Evolutionary conservation across 2,329 filamentous ascomycete genomes (phyloP).

Genomic region (Colletotrichum shisoi): DNA sequence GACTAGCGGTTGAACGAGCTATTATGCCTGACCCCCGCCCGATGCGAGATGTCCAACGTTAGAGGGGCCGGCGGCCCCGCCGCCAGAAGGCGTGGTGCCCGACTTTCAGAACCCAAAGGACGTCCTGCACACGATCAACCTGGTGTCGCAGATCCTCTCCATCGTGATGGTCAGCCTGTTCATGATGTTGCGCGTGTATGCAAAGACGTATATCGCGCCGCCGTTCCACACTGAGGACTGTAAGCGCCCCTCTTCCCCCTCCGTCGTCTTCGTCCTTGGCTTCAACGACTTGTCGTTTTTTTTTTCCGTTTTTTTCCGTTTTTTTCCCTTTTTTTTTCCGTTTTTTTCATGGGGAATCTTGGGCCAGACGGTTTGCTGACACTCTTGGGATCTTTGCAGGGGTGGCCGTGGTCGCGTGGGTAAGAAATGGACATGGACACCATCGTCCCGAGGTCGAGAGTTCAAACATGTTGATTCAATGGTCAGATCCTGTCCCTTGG

Average conservation of each 20-base stretch:
- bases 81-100: slow-evolving; percentile 43
- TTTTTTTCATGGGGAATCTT: no score
- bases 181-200: slow-evolving; percentile 43
- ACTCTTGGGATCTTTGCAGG: slow-evolving; percentile 6
- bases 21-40: not conserved
- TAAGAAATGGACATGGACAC: not conserved
- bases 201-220: slow-evolving; percentile 41
- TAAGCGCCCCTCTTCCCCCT: slow-evolving; percentile 28
- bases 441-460: no score
- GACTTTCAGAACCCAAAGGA: slow-evolving; percentile 44
- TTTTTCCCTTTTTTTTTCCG: no score
- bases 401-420: slow-evolving; percentile 28
- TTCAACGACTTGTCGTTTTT: no score
- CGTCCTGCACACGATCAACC: slow-evolving; percentile 43
- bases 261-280: no score
- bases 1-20: not conserved
- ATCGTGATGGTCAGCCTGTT: slow-evolving; percentile 44
- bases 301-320: no score
- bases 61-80: slow-evolving; percentile 37
- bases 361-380: not conserved
- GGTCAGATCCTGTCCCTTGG: slow-evolving; percentile 44
- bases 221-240: slow-evolving; percentile 43
- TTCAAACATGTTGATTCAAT: not conserved
- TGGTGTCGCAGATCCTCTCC: slow-evolving; percentile 45
- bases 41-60: slow-evolving; percentile 29